These are phyloP conservation scores for Pythium insidiosum DNA, from an alignment of 352 stramenopile genomes.

Conservation along the genomic window DNA sequence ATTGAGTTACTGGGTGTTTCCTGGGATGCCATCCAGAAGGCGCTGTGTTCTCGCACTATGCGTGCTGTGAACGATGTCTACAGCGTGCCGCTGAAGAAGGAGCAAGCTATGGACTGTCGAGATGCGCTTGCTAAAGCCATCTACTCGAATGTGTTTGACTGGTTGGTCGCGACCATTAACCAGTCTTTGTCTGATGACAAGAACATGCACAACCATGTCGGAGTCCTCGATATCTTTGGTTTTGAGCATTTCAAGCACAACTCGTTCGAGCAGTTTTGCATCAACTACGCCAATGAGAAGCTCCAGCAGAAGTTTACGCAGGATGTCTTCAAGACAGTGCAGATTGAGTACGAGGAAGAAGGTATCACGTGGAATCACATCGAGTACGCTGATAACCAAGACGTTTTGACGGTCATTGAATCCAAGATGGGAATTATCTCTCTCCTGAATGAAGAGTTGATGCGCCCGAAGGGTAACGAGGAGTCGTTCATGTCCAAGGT, in stretches of 20 bases:
- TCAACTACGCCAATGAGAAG: constrained; percentile 83
- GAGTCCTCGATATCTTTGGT: constrained; percentile 98
- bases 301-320: constrained; percentile 86
- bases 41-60: constrained; percentile 90
- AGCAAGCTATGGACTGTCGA: constrained; percentile 70
- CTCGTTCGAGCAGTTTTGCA: constrained; percentile 83
- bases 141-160: constrained; percentile 91
- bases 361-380: constrained; percentile 89
- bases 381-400: constrained; percentile 87
- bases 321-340: constrained; percentile 87
- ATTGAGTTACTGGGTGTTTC: constrained; percentile 87
- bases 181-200: constrained; percentile 67
- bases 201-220: constrained; percentile 85
- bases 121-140: constrained; percentile 92
- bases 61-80: constrained; percentile 42
- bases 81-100: constrained; percentile 39
- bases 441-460: constrained; percentile 87
- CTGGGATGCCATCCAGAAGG: constrained; percentile 85
- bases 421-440: constrained; percentile 86
- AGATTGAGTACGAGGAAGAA: constrained; percentile 96
- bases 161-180: constrained; percentile 91
- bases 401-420: constrained; percentile 84
- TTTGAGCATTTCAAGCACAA: constrained; percentile 98
- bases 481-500: constrained; percentile 84
- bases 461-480: constrained; percentile 81